Evolutionary conservation across 805 yeast genomes (phyloP).

Genomic region (Candida ficus): DNA sequence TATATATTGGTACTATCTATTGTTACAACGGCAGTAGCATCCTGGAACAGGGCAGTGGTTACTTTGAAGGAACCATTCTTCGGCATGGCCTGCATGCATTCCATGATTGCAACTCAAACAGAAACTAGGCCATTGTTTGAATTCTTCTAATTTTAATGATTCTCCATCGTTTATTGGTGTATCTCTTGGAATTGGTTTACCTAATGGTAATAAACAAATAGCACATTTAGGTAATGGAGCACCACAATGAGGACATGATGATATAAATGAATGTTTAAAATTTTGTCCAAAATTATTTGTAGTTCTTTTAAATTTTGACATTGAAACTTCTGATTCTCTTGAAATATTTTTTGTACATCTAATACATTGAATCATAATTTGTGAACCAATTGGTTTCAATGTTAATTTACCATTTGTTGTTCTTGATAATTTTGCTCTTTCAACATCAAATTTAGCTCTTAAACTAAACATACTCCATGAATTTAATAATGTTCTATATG

Average conservation of each 20-base stretch:
- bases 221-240: constrained; percentile 87
- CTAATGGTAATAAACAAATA: constrained; percentile 76
- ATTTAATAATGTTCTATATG: constrained; percentile 63
- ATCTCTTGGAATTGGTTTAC: constrained; percentile 49
- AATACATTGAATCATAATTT: constrained; percentile 74
- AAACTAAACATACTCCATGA: constrained; percentile 76
- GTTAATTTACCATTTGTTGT: constrained; percentile 43
- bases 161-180: constrained; percentile 9
- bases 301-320: constrained; percentile 10
- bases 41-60: constrained; percentile 92
- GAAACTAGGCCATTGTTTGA: constrained; percentile 85
- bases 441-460: constrained; percentile 82
- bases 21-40: constrained; percentile 79
- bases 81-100: constrained; percentile 92
- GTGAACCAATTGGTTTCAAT: constrained; percentile 55
- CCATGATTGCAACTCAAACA: constrained; percentile 92
- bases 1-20: constrained; percentile 28
- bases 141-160: constrained; percentile 25
- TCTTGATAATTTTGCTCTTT: constrained; percentile 59
- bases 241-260: constrained; percentile 78
- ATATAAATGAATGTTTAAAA: constrained; percentile 8
- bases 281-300: constrained; percentile 7
- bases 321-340: constrained; percentile 21
- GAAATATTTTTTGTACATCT: constrained; percentile 75
- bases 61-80: constrained; percentile 90